Evolutionary conservation across 2,329 filamentous ascomycete genomes (phyloP), one percentile per base, ranked within the genome.

Genomic region (Colletotrichum truncatum): DNA sequence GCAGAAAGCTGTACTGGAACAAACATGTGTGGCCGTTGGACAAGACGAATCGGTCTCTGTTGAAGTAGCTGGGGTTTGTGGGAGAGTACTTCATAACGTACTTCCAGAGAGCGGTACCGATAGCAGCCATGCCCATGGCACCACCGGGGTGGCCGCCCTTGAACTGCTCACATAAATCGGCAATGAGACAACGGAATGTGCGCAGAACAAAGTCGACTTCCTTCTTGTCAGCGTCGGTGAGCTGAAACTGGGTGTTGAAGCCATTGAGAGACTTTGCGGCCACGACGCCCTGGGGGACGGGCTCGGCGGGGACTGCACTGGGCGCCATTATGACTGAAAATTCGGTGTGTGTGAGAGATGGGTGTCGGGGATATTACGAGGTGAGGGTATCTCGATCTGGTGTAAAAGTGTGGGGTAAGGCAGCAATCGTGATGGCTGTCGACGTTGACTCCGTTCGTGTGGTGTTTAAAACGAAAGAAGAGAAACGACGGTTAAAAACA

Each of bases 151-250:
- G 90, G 0, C 90, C 90, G 34, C 89, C 89, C 67, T 87, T 87
- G 75, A 91, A 92, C 68, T 92, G 89, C 73, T 92, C 84, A 70
- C 89, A 91, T 3, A 92, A 76, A 72, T 92, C 90, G 45, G 89
- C 88, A 64, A 92, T 89, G 28, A 92, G 76, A 52, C 85, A 78
- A 58, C 89, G 81, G 72, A 91, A 90, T 6, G 85, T 86, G 69
- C 82, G 84, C 53, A 91, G 75, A 2, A 89, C 86, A 11, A 65
- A 54, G 21, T 68, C 66, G 38, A 64, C 66, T 36, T 68, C 48
- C 25, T 52, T 59, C 54, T 67, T 68, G 14, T 67, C 48, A 12
- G 43, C 28, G 2, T 52, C 54, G 14, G 53, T 60, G 21, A 68
- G 66, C 12, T 45, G 49, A 43, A 68, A 68, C 16, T 38, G 41